phyloP scores from a whole-genome alignment of 192 early-diverging fungal species.

The Cladochytrium replicatum region DNA sequence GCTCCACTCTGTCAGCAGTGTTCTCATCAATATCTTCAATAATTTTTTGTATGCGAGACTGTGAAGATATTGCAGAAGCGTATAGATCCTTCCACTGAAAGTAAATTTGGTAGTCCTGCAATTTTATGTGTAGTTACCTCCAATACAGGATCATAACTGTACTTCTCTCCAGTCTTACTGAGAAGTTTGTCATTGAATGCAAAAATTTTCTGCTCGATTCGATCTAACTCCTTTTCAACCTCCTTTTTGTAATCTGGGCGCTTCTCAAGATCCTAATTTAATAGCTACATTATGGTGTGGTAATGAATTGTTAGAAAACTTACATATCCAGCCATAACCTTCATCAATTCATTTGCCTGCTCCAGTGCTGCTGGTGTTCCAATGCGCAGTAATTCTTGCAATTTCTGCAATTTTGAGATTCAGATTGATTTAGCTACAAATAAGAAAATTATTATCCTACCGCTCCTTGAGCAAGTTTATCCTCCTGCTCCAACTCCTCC shows the following conservation, averaged over 20 bases:
- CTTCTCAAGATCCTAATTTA: slow-evolving; percentile 23
- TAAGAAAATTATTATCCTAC: slow-evolving; percentile 28
- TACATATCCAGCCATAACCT: slow-evolving; percentile 95
- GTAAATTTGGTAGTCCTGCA: too few relatives aligned
- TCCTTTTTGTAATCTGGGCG: slow-evolving; percentile 79
- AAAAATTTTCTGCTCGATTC: slow-evolving; percentile 63
- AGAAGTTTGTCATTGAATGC: slow-evolving; percentile 74
- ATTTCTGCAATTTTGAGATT: slow-evolving; percentile 56
- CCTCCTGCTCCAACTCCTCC: slow-evolving; percentile 92
- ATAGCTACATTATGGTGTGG: background rate
- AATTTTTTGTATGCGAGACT: slow-evolving; percentile 63
- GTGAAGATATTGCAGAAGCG: slow-evolving; percentile 54
- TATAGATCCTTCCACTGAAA: slow-evolving; percentile 51
- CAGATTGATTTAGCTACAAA: slow-evolving; percentile 24
- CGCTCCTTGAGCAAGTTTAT: slow-evolving; percentile 71
- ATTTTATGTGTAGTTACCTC: slow-evolving; percentile 11
- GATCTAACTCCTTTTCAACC: slow-evolving; percentile 69
- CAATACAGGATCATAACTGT: slow-evolving; percentile 15
- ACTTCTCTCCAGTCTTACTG: slow-evolving; percentile 42
- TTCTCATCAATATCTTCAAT: slow-evolving; percentile 66
- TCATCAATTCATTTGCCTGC: slow-evolving; percentile 96
- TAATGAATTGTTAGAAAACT: slow-evolving; percentile 5
- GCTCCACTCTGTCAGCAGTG: slow-evolving; percentile 62
- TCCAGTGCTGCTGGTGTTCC: slow-evolving; percentile 86
- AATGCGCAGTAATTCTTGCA: slow-evolving; percentile 93